Percentiles rank a stretch among this genome's conserved stretches.
phyloP scores from a whole-genome alignment of 1,284 basidiomycete genomes.

The Lentinula novae-zelandiae region DNA sequence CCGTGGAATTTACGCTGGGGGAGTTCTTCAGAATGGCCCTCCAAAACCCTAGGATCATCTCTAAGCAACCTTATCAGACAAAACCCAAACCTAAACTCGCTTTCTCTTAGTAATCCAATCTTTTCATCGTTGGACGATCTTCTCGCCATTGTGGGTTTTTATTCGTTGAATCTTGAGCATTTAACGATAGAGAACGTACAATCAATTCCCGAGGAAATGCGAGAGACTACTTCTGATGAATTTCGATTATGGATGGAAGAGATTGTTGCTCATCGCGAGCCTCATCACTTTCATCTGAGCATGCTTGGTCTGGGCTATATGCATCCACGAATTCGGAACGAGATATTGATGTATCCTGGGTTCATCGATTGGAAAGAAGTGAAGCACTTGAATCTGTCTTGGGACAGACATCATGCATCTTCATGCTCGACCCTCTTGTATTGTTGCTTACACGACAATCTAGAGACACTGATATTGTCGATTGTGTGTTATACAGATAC shows the following conservation, averaged over 20 bases:
- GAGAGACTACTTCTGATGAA: background rate
- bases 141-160: background rate
- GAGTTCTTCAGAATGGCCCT: background rate
- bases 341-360: background rate
- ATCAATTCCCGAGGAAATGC: background rate
- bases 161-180: background rate
- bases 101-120: background rate
- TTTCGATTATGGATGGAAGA: background rate
- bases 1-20: slow-evolving; percentile 1
- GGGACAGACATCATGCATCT: background rate
- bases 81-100: background rate
- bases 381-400: background rate
- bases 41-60: background rate
- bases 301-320: background rate
- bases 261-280: background rate
- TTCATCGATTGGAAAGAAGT: background rate
- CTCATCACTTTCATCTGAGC: background rate
- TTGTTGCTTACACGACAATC: background rate
- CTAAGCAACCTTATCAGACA: background rate
- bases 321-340: background rate
- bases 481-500: background rate
- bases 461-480: background rate
- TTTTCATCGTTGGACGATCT: background rate
- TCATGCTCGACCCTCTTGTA: background rate
- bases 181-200: background rate